These are phyloP conservation scores for Prunus armeniaca DNA, from an alignment of 306 rosid genomes.

Conservation along the genomic window DNA sequence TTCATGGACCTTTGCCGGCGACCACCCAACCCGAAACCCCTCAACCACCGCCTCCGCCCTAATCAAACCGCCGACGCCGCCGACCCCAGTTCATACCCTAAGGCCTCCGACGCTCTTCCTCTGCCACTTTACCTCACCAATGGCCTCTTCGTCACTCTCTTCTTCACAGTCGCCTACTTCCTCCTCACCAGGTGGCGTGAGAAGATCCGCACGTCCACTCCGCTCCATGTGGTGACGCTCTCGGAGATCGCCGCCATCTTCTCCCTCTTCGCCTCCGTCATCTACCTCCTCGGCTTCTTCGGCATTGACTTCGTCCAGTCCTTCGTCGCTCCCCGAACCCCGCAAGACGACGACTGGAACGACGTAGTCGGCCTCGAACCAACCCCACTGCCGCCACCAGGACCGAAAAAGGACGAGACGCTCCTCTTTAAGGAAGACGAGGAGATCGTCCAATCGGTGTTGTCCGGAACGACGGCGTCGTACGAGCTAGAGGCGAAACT, in stretches of 20 bases:
- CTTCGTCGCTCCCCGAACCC: slow-evolving; percentile 3
- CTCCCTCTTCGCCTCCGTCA: slow-evolving; percentile 25
- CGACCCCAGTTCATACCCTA: background rate
- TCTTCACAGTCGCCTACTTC: slow-evolving; percentile 31
- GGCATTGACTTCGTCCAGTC: slow-evolving; percentile 27
- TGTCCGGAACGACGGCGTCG: slow-evolving; percentile 14
- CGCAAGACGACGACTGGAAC: slow-evolving; percentile 11
- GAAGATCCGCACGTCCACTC: slow-evolving; percentile 23
- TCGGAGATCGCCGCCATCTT: slow-evolving; percentile 29
- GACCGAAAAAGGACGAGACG: background rate
- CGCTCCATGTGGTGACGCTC: slow-evolving; percentile 25
- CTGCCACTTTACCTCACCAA: slow-evolving; percentile 19
- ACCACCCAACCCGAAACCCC: background rate
- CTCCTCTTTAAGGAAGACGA: slow-evolving; percentile 12
- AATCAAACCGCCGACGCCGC: background rate
- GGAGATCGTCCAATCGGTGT: slow-evolving; percentile 9
- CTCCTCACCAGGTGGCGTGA: slow-evolving; percentile 35
- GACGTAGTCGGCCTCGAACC: background rate
- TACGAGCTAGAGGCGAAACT: slow-evolving; percentile 27
- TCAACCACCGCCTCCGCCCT: background rate
- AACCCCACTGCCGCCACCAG: background rate
- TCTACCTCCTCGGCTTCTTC: slow-evolving; percentile 35
- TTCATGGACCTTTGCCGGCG: slow-evolving; percentile 16
- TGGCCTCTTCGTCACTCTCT: slow-evolving; percentile 26
- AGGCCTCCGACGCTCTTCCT: slow-evolving; percentile 20